These are phyloP conservation scores for Panus rudis DNA, from an alignment of 768 basidiomycete species.

Conservation along the genomic window DNA sequence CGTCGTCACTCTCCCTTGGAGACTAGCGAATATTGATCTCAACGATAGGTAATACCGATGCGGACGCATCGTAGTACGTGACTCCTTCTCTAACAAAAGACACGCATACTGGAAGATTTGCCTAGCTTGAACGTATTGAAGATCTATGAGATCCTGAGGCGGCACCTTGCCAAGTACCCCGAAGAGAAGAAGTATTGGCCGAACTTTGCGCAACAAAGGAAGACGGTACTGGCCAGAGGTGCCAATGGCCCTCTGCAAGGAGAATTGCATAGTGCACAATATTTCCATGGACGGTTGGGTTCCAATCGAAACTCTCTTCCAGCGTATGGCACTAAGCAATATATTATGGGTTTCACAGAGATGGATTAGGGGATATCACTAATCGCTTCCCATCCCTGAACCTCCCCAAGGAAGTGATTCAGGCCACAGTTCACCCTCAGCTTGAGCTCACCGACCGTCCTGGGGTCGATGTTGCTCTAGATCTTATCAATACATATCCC, in stretches of 20 bases:
- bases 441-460: constrained; percentile 40
- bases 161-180: constrained; percentile 50
- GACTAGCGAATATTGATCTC: neutral
- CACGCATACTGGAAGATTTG: neutral
- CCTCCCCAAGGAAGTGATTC: constrained; percentile 14
- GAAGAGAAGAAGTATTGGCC: constrained; percentile 50
- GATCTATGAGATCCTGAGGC: constrained; percentile 59
- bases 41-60: constrained; percentile 61
- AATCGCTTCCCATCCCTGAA: constrained; percentile 62
- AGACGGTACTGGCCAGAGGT: constrained; percentile 62
- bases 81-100: constrained; percentile 9
- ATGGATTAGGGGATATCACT: constrained; percentile 59
- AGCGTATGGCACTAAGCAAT: no score
- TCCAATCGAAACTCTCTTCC: no score
- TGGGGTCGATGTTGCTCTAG: constrained; percentile 46
- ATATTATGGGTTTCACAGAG: no score
- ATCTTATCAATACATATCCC: constrained; percentile 46
- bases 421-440: constrained; percentile 30
- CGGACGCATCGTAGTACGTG: constrained; percentile 53
- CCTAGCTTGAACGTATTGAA: constrained; percentile 68
- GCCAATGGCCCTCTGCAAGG: constrained; percentile 63
- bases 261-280: constrained; percentile 65
- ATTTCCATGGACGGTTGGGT: constrained; percentile 89
- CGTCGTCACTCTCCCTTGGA: neutral
- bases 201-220: constrained; percentile 43